These are phyloP conservation scores for Gossypium sturtianum DNA, from an alignment of 345 rosid genomes.

Conservation along the genomic window DNA sequence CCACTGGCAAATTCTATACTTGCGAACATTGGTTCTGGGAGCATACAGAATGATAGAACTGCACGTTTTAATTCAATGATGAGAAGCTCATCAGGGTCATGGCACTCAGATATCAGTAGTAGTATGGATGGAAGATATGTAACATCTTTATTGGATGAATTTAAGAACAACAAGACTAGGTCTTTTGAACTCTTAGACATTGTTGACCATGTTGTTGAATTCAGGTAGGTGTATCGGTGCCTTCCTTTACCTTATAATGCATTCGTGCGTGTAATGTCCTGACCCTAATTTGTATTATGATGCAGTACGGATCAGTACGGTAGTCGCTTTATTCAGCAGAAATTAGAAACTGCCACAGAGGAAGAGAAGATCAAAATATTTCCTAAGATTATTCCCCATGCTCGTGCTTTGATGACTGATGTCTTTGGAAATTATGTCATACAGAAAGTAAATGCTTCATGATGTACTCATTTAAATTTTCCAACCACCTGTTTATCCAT, in stretches of 20 bases:
- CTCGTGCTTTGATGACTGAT: slow-evolving; percentile 92
- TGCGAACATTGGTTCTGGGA: slow-evolving; percentile 53
- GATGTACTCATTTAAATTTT: background rate
- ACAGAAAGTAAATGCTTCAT: slow-evolving; percentile 56
- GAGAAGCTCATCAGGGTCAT: slow-evolving; percentile 52
- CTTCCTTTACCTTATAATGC: slow-evolving; percentile 12
- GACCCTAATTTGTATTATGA: slow-evolving; percentile 10
- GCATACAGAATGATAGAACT: slow-evolving; percentile 44
- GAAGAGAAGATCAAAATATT: slow-evolving; percentile 79
- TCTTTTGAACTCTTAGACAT: slow-evolving; percentile 74
- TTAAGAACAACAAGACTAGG: slow-evolving; percentile 74
- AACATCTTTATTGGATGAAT: slow-evolving; percentile 70
- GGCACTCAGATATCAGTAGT: slow-evolving; percentile 53
- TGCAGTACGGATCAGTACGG: slow-evolving; percentile 95
- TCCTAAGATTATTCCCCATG: slow-evolving; percentile 76
- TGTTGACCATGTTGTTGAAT: slow-evolving; percentile 70
- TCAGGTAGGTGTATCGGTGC: slow-evolving; percentile 49
- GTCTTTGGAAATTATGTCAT: slow-evolving; percentile 96
- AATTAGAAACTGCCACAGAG: slow-evolving; percentile 66
- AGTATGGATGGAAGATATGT: slow-evolving; percentile 40
- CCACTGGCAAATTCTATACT: slow-evolving; percentile 39
- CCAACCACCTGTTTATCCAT: background rate
- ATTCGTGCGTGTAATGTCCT: slow-evolving; percentile 4
- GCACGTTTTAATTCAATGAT: slow-evolving; percentile 49
- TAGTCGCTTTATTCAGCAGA: slow-evolving; percentile 98